A percentile compares a stretch with the other conserved stretches of the same genome.
These are phyloP conservation scores for Aspergillus egyptiacus DNA, from an alignment of 495 filamentous ascomycete species.

Conservation along the genomic window DNA sequence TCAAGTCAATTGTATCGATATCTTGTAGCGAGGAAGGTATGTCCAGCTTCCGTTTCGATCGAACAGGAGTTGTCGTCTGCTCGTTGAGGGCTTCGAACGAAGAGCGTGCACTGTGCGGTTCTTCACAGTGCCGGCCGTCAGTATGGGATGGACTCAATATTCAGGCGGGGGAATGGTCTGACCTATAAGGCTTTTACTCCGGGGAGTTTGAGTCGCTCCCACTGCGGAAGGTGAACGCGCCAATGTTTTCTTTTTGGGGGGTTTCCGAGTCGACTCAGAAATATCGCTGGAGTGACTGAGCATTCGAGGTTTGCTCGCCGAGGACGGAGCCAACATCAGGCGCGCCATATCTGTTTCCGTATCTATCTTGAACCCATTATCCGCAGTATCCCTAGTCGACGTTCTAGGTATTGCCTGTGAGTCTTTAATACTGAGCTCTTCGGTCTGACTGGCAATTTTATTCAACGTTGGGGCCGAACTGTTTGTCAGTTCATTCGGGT, in stretches of 20 bases:
- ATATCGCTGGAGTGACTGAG: constrained; percentile 29
- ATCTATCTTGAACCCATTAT: constrained; percentile 23
- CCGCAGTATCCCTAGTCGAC: background rate
- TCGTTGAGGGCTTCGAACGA: constrained; percentile 19
- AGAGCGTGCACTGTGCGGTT: constrained; percentile 23
- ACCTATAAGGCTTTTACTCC: constrained; percentile 21
- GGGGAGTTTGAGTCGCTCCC: constrained; percentile 15
- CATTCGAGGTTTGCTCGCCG: constrained; percentile 47
- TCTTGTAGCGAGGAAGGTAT: constrained; percentile 22
- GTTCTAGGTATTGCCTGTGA: constrained; percentile 4
- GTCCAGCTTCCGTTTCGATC: constrained; percentile 18
- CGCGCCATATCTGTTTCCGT: constrained; percentile 50
- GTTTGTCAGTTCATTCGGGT: background rate
- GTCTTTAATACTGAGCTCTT: constrained; percentile 7
- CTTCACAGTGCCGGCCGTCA: constrained; percentile 17
- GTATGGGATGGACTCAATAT: background rate
- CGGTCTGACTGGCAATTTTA: constrained; percentile 3
- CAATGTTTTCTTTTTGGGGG: constrained; percentile 4
- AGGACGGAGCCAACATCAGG: constrained; percentile 46
- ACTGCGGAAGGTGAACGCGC: constrained; percentile 25
- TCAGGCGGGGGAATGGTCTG: background rate
- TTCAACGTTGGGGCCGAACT: background rate
- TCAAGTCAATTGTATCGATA: constrained; percentile 68
- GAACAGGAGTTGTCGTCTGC: constrained; percentile 20
- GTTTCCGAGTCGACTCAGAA: constrained; percentile 15